phyloP scores from a whole-genome alignment of 1,139 yeast genomes.

The Candida dubliniensis region DNA sequence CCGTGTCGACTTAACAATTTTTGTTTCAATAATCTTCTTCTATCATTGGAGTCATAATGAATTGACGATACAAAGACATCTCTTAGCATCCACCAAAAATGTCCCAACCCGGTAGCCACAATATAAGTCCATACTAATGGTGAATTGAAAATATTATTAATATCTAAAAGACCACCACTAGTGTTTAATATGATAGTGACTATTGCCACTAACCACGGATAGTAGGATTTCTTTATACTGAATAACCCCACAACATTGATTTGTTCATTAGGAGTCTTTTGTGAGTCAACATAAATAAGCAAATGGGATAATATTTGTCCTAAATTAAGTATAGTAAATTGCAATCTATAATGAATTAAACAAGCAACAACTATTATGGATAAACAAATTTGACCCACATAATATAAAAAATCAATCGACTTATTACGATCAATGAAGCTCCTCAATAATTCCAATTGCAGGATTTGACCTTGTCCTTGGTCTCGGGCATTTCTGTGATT shows the following conservation, averaged over 20 bases:
- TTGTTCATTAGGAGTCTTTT: constrained; percentile 25
- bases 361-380: constrained; percentile 23
- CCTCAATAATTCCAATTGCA: constrained; percentile 18
- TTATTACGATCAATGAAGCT: constrained; percentile 20
- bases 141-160: neutral
- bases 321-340: constrained; percentile 16
- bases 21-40: constrained; percentile 16
- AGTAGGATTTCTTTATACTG: constrained; percentile 23
- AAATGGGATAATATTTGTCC: constrained; percentile 29
- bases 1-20: constrained; percentile 15
- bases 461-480: too few relatives aligned
- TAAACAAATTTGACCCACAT: constrained; percentile 24
- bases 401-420: constrained; percentile 34
- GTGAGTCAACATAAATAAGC: constrained; percentile 32
- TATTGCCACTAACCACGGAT: constrained; percentile 27
- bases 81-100: constrained; percentile 41
- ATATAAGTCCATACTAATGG: constrained; percentile 20
- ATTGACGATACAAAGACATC: constrained; percentile 22
- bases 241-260: constrained; percentile 30
- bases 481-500: neutral
- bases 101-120: constrained; percentile 28
- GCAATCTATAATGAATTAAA: constrained; percentile 18
- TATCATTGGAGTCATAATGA: constrained; percentile 21
- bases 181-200: constrained; percentile 18
- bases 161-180: neutral